Base-by-base conservation (phyloP, 106 monocot genomes). In the Dendrobium chrysotoxum region DNA sequence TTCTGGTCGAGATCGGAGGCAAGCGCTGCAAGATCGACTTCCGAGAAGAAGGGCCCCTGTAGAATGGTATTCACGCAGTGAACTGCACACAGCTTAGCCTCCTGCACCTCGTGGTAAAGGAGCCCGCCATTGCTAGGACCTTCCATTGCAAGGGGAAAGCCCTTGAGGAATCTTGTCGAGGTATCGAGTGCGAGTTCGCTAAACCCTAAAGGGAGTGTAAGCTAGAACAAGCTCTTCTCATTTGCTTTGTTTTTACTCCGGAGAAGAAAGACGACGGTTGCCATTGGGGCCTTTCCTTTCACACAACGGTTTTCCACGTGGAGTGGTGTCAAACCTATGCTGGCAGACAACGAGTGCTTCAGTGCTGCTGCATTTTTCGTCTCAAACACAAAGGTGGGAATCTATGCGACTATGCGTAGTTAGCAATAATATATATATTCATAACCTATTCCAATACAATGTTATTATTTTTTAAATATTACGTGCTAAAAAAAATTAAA, bases 91-190 rank as follows among this genome's bases (percentile, higher is more conserved):
- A 96, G 91, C 88, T 96, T 96, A 47, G 84, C 84, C 81, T 96
- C 93, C 85, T 96, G 96, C 28, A 93, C 91, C 90, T 96, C 93
- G 88, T 96, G 96, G 91, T 96, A 96, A 65, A 96, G 86, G 53
- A 96, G 72, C 39, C 96, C 96, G 53, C 93, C 96, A 83, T 96
- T 96, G 89, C 83, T 90, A 28, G 84, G 83, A 47, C 78, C 83
- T 61, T 79, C 89, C 84, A 82, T 82, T 75, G 21, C 46, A 20
- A 20, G 26, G 13, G 9, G 13, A 7, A 72, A 44, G 25, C 17
- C 79, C 61, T 79, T 13, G 78, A n/a, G 23, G 17, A 28, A 61
- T 31, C 35, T 4, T 1, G 31, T 13, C 3, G 21, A 64, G 25
- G n/a, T n/a, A 64, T 6, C 64, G 18, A 35, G 3, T 64, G 23